Percentiles rank a stretch among this genome's conserved stretches.
Conservation (phyloP, 345 rosid genomes). For the Eucalyptus cloeziana region DNA sequence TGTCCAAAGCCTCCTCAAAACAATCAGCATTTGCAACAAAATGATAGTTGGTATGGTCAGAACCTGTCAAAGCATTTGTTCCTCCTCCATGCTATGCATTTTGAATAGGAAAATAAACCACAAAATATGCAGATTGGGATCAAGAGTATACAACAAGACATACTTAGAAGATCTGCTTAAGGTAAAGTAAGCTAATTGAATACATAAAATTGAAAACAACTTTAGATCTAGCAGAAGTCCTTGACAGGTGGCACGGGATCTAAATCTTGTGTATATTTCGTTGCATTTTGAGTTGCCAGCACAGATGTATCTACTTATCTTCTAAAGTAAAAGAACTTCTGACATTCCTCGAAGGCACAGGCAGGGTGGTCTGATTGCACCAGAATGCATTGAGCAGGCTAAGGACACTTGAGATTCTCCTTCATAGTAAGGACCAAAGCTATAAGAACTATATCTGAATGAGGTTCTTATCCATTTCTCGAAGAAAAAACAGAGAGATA, state of each 20-base stretch:
- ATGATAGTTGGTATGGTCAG: conserved; percentile 65
- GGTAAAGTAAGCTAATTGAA: background rate
- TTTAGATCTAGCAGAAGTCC: background rate
- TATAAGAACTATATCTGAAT: background rate
- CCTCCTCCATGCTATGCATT: conserved; percentile 72
- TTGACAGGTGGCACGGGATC: background rate
- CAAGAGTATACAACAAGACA: background rate
- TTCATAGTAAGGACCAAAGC: background rate
- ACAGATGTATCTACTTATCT: background rate
- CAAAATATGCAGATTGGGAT: background rate
- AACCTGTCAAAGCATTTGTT: conserved; percentile 73
- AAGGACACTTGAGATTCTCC: background rate
- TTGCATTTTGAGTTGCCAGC: background rate
- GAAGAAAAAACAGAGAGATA: background rate
- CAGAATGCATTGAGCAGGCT: background rate
- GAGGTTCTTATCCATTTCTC: background rate
- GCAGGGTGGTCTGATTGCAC: background rate
- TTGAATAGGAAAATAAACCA: background rate
- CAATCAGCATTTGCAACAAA: conserved; percentile 64
- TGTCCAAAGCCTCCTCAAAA: conserved; percentile 85
- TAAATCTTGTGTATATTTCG: background rate
- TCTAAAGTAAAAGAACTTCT: background rate
- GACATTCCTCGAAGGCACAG: background rate
- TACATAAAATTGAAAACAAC: background rate
- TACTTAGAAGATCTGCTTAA: background rate